A percentile compares a stretch with the other conserved stretches of the same genome.
Evolutionary conservation across 371 early-diverging fungal genomes (phyloP).

Genomic region (Mucor racemosus): DNA sequence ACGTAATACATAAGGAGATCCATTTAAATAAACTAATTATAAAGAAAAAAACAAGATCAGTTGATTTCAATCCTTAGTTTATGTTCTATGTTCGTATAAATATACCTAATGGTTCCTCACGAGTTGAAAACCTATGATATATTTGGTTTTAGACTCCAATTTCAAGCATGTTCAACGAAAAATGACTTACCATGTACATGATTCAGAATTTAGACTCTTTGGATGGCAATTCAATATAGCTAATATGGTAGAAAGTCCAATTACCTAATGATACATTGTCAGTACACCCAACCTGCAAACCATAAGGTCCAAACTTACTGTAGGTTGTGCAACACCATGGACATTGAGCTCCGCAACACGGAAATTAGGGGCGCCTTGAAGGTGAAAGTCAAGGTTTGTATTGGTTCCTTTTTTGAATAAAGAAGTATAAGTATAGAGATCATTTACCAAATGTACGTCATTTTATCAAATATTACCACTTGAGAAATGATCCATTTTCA

Average conservation of each 20-base stretch:
- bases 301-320: constrained; percentile 32
- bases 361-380: constrained; percentile 78
- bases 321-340: constrained; percentile 76
- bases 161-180: neutral
- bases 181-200: constrained; percentile 48
- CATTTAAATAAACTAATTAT: constrained; percentile 58
- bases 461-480: constrained; percentile 39
- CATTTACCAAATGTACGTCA: neutral
- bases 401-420: constrained; percentile 49
- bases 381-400: constrained; percentile 63
- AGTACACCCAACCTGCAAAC: neutral
- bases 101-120: constrained; percentile 74
- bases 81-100: neutral
- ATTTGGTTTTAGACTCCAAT: neutral
- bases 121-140: constrained; percentile 67
- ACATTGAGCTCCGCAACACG: constrained; percentile 67
- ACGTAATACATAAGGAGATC: constrained; percentile 73
- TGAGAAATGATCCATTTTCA: constrained; percentile 74
- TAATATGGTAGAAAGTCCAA: constrained; percentile 67
- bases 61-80: neutral
- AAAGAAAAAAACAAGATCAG: neutral
- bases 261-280: constrained; percentile 29
- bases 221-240: constrained; percentile 63
- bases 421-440: neutral
- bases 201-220: constrained; percentile 35